These are phyloP conservation scores for Canariomyces notabilis DNA, from an alignment of 2,329 filamentous ascomycete genomes.

Conservation along the genomic window DNA sequence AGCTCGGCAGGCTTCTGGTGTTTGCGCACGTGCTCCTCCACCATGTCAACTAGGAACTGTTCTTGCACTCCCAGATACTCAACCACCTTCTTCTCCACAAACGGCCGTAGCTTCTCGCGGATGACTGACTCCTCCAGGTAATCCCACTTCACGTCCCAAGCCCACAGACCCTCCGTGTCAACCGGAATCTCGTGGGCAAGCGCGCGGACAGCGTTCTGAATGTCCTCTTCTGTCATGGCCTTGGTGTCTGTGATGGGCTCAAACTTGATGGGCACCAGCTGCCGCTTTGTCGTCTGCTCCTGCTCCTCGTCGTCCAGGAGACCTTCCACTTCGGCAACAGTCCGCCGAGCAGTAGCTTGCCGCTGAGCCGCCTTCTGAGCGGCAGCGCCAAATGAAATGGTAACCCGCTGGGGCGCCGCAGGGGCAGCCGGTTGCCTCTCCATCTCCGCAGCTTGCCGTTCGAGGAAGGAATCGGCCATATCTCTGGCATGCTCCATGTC, in stretches of 20 bases:
- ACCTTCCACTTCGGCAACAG: constrained; percentile 89
- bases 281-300: constrained; percentile 62
- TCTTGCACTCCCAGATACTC: constrained; percentile 96
- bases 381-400: constrained; percentile 84
- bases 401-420: constrained; percentile 71
- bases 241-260: constrained; percentile 62
- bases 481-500: constrained; percentile 74
- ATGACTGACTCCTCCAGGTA: constrained; percentile 78
- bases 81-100: constrained; percentile 97
- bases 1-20: constrained; percentile 71
- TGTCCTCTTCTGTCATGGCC: constrained; percentile 78
- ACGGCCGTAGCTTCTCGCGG: constrained; percentile 81
- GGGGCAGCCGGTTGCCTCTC: constrained; percentile 38
- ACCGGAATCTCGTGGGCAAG: constrained; percentile 87
- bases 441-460: constrained; percentile 75
- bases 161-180: constrained; percentile 81
- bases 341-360: constrained; percentile 60
- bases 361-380: constrained; percentile 65
- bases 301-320: constrained; percentile 94
- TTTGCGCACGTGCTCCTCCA: constrained; percentile 78
- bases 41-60: constrained; percentile 87
- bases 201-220: constrained; percentile 72
- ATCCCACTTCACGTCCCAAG: constrained; percentile 91
- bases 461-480: constrained; percentile 87
- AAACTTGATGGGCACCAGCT: constrained; percentile 77